Conservation (phyloP, 148 eudicot species). For the Persicaria tinctoria region DNA sequence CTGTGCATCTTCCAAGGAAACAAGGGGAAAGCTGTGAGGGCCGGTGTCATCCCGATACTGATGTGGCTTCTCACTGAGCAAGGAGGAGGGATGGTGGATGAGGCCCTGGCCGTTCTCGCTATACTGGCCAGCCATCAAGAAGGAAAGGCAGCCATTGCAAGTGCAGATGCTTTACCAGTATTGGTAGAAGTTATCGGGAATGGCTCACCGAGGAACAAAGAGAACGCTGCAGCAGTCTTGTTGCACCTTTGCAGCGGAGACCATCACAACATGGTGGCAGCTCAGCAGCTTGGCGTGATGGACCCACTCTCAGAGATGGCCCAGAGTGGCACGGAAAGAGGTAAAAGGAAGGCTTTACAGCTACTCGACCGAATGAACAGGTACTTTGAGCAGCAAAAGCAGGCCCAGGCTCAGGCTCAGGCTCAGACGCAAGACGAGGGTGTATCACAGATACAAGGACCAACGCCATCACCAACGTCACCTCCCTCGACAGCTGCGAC, state of each 20-base stretch:
- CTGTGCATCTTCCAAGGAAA: slow-evolving; percentile 90
- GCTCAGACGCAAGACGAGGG: slow-evolving; percentile 39
- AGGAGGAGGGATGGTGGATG: slow-evolving; percentile 82
- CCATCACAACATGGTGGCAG: slow-evolving; percentile 42
- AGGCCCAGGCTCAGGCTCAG: slow-evolving; percentile 40
- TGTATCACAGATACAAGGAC: slow-evolving; percentile 22
- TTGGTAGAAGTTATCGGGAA: slow-evolving; percentile 65
- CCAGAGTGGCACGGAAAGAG: slow-evolving; percentile 80
- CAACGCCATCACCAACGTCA: background rate
- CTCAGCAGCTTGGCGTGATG: slow-evolving; percentile 61
- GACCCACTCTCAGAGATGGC: slow-evolving; percentile 46
- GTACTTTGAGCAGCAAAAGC: slow-evolving; percentile 58
- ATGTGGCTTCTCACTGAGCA: slow-evolving; percentile 73
- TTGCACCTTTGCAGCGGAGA: slow-evolving; percentile 83
- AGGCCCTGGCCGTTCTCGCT: slow-evolving; percentile 79
- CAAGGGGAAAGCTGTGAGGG: slow-evolving; percentile 85
- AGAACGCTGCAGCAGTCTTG: slow-evolving; percentile 86
- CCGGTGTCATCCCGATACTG: slow-evolving; percentile 70
- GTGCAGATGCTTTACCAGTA: slow-evolving; percentile 69
- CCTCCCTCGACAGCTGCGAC: slow-evolving; percentile 15
- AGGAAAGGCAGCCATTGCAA: slow-evolving; percentile 71
- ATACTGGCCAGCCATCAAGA: slow-evolving; percentile 82
- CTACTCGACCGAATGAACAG: slow-evolving; percentile 68
- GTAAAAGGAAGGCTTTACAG: slow-evolving; percentile 77
- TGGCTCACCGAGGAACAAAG: slow-evolving; percentile 93